Percentiles rank a stretch among this genome's conserved stretches.
phyloP scores from a whole-genome alignment of 2,329 filamentous ascomycete species.

The Fusarium verrucosum region DNA sequence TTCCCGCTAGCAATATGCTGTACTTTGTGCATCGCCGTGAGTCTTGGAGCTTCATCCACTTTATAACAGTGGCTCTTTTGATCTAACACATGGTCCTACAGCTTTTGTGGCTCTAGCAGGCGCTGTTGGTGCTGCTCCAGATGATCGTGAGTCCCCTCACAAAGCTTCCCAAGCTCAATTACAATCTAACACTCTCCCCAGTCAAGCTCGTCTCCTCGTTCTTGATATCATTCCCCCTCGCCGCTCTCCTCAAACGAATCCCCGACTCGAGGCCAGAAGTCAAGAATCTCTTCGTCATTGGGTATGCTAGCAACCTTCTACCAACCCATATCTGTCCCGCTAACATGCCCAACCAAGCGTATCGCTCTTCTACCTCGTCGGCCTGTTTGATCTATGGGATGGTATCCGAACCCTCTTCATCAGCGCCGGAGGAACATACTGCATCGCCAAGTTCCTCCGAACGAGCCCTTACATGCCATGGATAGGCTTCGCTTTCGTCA shows the following conservation, averaged over 20 bases:
- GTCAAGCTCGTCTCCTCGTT: constrained; percentile 95
- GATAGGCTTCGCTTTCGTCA: constrained; percentile 91
- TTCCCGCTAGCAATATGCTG: constrained; percentile 26
- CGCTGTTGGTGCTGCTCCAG: constrained; percentile 49
- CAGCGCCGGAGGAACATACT: constrained; percentile 81
- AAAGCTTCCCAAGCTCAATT: not conserved
- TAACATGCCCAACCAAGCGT: constrained; percentile 59
- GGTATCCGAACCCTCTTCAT: constrained; percentile 83
- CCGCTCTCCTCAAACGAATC: constrained; percentile 86
- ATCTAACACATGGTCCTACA: constrained; percentile 34
- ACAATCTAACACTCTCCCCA: constrained; percentile 52
- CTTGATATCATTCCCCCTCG: constrained; percentile 90
- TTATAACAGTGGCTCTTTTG: not conserved
- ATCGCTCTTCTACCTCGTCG: constrained; percentile 89
- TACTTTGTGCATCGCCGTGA: constrained; percentile 35
- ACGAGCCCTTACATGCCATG: constrained; percentile 94
- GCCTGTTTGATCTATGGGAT: constrained; percentile 90
- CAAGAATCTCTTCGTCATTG: constrained; percentile 89
- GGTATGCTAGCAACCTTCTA: constrained; percentile 56
- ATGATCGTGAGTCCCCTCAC: constrained; percentile 49
- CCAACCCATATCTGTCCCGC: not conserved
- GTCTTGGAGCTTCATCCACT: constrained; percentile 1
- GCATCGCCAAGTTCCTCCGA: constrained; percentile 82
- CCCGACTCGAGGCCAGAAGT: constrained; percentile 83
- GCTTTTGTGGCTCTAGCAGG: constrained; percentile 50